Evolutionary conservation across 306 rosid species (phyloP).

Genomic region (Aeschynomene evenia): DNA sequence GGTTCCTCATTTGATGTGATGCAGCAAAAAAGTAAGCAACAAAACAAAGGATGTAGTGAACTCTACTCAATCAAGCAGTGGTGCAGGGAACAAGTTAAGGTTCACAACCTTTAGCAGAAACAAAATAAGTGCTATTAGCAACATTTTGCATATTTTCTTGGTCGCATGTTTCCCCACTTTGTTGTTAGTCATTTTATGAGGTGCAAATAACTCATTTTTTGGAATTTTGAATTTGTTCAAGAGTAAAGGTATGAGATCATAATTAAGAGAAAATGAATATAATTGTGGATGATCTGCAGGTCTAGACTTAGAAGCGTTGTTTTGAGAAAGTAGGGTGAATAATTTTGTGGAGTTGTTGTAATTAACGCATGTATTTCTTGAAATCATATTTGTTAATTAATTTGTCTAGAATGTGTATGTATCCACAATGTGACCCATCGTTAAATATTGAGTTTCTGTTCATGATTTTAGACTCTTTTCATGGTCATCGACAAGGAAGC

Average conservation of each 20-base stretch:
- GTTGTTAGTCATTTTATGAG: conserved; percentile 50
- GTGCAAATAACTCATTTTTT: conserved; percentile 34
- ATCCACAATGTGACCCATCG: background rate
- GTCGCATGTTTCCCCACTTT: conserved; percentile 43
- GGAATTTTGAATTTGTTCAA: conserved; percentile 35
- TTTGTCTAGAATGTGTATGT: conserved; percentile 14
- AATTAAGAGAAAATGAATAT: conserved; percentile 31
- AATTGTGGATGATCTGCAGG: conserved; percentile 30
- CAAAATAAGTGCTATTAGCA: conserved; percentile 41
- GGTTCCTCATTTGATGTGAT: conserved; percentile 29
- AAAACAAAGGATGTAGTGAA: conserved; percentile 65
- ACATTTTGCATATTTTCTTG: conserved; percentile 40
- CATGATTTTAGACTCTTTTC: background rate
- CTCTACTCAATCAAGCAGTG: conserved; percentile 49
- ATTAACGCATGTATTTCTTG: conserved; percentile 32
- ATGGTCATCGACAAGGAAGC: no score
- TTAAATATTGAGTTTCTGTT: background rate
- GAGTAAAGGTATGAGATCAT: conserved; percentile 20
- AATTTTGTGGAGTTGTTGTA: conserved; percentile 35
- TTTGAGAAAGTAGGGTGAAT: conserved; percentile 36
- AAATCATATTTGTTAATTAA: conserved; percentile 36
- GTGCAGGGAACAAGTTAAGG: conserved; percentile 52
- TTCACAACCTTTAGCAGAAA: conserved; percentile 40
- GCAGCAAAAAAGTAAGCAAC: conserved; percentile 78
- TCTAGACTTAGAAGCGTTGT: conserved; percentile 35